Base-by-base conservation (phyloP, 2,329 filamentous ascomycete species). In the Aspergillus sp. region DNA sequence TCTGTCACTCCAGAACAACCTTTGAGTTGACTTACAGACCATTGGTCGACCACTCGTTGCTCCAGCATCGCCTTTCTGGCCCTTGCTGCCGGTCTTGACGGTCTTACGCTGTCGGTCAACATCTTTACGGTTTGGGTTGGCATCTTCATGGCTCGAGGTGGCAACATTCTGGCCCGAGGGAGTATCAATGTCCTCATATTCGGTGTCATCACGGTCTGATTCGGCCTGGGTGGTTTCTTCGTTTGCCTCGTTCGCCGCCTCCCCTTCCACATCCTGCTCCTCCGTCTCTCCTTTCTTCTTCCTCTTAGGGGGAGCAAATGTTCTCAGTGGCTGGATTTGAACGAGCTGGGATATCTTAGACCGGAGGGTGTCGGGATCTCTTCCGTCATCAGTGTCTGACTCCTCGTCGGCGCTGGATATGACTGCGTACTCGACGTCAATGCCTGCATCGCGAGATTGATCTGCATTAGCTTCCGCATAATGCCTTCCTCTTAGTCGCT, bases 401-500 rank as follows among this genome's bases (percentile, higher is more conserved):
- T 32, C 47, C 22, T 67, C 63, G 4, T 63, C 63, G 1, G 20
- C 58, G 36, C 60, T 64, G 6, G 67, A 67, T 51, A 67, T 52
- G 12, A 67, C 65, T 1, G 47, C 62, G 51, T 63, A 60, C 4
- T 61, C 36, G 10, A 52, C 32, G 1, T 47, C 58, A 11, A 52
- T 46, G 2, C 57, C 57, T 6, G 36, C 36, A 42, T 42, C 12
- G 5, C n/a, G 39, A 3, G 10, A 11, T 5, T 60, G 50, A 22
- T 60, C 42, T 39, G 36, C 46, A 60, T n/a, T 52, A n/a, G 59
- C 63, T 45, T 67, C 56, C 49, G 58, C 59, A 54, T 72, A 69
- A 47, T 67, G 63, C 57, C 67, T 64, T 11, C 73, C 72, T 60
- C 68, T 70, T 4, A 74, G 61, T 31, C 73, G 65, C 52, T 63